Conservation (phyloP, 768 basidiomycete species). For the Boletus vermiculosoides region DNA sequence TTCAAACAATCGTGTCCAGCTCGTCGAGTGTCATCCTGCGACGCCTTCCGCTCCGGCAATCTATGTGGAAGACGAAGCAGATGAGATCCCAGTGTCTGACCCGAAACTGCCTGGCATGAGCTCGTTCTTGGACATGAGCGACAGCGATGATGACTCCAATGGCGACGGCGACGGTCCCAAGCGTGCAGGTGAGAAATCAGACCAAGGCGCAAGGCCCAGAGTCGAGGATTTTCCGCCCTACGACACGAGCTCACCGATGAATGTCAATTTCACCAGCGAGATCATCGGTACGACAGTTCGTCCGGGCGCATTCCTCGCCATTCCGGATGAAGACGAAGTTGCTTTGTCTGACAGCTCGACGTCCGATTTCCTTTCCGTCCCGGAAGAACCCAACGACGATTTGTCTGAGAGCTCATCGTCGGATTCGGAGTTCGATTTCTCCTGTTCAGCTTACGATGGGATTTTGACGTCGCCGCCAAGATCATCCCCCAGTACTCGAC, state of each 20-base stretch:
- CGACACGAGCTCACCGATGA: slow-evolving; percentile 3
- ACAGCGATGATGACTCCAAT: background rate
- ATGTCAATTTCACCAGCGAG: slow-evolving; percentile 10
- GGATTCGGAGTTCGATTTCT: background rate
- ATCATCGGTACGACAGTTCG: slow-evolving; percentile 11
- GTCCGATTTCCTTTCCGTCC: background rate
- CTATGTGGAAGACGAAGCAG: slow-evolving; percentile 19
- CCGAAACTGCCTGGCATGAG: slow-evolving; percentile 7
- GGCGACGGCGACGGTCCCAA: background rate
- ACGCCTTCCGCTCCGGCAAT: slow-evolving; percentile 19
- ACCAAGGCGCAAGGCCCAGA: background rate
- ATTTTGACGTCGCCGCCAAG: background rate
- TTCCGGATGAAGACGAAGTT: slow-evolving; percentile 1
- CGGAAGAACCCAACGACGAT: background rate
- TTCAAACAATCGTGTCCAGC: background rate
- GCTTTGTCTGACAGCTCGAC: background rate
- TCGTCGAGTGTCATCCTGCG: slow-evolving; percentile 14
- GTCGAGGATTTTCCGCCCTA: slow-evolving; percentile 11
- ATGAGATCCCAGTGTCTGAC: slow-evolving; percentile 1
- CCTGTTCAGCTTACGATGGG: background rate
- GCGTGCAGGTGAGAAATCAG: background rate
- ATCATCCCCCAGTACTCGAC: background rate
- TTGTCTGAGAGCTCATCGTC: background rate
- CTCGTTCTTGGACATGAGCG: slow-evolving; percentile 16
- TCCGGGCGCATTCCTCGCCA: slow-evolving; percentile 10